Conservation (phyloP, 73 alveolate species). For the Diophrys appendiculata region DNA sequence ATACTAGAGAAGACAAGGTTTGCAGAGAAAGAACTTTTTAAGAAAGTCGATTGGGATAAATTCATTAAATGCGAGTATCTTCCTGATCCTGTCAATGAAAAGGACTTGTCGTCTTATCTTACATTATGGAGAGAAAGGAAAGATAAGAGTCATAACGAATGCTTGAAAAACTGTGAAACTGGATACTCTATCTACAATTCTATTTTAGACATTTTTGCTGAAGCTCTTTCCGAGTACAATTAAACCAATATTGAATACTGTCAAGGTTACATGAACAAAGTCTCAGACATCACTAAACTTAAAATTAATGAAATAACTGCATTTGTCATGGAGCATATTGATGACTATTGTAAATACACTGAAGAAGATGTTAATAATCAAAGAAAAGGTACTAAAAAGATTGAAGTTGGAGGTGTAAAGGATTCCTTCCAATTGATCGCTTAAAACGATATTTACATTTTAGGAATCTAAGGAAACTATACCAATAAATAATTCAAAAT, state of each 20-base stretch:
- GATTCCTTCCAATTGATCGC: background rate
- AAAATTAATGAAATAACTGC: slow-evolving; percentile 61
- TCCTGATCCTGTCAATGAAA: slow-evolving; percentile 76
- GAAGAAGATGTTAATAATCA: background rate
- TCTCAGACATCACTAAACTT: slow-evolving; percentile 33
- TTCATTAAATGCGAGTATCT: slow-evolving; percentile 56
- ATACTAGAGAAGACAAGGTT: background rate
- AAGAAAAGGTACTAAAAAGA: background rate
- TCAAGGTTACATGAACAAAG: slow-evolving; percentile 20
- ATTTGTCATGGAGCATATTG: slow-evolving; percentile 58
- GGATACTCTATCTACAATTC: background rate
- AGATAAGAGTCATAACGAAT: slow-evolving; percentile 30
- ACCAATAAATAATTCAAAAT: slow-evolving; percentile 22
- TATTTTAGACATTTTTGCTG: slow-evolving; percentile 29
- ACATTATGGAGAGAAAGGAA: slow-evolving; percentile 63
- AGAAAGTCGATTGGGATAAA: slow-evolving; percentile 45
- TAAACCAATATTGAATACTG: slow-evolving; percentile 45
- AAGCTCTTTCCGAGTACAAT: slow-evolving; percentile 59
- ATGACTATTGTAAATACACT: slow-evolving; percentile 17
- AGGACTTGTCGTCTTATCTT: slow-evolving; percentile 68
- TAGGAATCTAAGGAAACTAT: slow-evolving; percentile 58
- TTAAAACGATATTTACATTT: slow-evolving; percentile 11
- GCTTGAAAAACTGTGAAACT: background rate
- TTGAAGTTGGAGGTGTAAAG: background rate
- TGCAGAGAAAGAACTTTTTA: background rate